These are phyloP conservation scores for Leishmania amazonensis DNA, from an alignment of 208 protist genomes.

Conservation along the genomic window DNA sequence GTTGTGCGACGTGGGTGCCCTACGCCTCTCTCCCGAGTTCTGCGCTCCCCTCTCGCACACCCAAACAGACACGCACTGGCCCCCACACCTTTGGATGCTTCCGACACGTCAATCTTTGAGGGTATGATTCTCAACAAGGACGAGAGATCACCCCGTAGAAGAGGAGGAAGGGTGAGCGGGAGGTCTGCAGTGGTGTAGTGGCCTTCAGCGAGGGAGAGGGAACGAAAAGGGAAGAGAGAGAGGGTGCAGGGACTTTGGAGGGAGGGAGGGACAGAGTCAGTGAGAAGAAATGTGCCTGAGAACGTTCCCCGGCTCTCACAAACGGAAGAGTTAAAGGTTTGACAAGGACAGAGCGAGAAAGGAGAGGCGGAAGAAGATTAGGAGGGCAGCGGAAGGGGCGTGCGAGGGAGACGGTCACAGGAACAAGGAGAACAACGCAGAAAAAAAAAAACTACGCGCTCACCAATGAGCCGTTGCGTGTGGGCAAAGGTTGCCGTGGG, in stretches of 20 bases:
- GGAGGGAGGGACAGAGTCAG: background rate
- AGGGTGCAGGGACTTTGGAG: background rate
- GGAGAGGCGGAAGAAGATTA: background rate
- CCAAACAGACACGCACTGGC: background rate
- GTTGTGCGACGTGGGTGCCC: background rate
- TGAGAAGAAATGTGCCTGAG: background rate
- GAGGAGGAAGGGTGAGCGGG: background rate
- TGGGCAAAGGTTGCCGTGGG: background rate
- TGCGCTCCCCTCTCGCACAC: background rate
- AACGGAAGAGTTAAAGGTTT: background rate
- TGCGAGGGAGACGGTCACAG: background rate
- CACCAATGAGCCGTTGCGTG: background rate
- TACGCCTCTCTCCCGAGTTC: background rate
- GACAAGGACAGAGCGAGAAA: background rate
- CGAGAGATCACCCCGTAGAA: background rate
- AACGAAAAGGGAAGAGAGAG: background rate
- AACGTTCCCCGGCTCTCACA: background rate
- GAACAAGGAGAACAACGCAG: background rate
- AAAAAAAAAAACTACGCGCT: background rate
- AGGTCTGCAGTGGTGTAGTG: background rate
- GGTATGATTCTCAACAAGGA: background rate
- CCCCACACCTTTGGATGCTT: background rate
- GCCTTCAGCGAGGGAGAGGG: background rate
- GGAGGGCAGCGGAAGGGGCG: background rate
- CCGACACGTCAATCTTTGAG: background rate